These are phyloP conservation scores for Fusarium burgessii DNA, from an alignment of 2,329 filamentous ascomycete species.

Conservation along the genomic window DNA sequence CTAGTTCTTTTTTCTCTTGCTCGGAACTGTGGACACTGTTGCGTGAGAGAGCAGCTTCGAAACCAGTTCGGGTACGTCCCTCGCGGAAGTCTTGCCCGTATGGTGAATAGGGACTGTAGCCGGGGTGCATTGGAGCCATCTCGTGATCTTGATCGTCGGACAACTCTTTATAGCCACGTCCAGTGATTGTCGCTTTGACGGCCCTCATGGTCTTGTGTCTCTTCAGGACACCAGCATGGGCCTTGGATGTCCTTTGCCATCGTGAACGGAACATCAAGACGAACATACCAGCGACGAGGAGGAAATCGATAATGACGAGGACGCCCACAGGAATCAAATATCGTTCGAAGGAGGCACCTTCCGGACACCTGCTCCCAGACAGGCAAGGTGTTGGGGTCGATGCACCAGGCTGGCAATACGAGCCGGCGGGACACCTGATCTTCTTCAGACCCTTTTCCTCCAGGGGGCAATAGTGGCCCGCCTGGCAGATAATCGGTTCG, in stretches of 20 bases:
- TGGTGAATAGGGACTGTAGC: conserved; percentile 39
- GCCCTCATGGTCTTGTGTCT: conserved; percentile 46
- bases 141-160: conserved; percentile 52
- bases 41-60: conserved; percentile 53
- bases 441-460: conserved; percentile 52
- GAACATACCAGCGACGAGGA: conserved; percentile 52
- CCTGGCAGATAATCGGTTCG: conserved; percentile 64
- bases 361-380: conserved; percentile 59
- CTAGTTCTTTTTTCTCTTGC: conserved; percentile 25
- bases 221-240: conserved; percentile 28
- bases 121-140: conserved; percentile 51
- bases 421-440: conserved; percentile 59
- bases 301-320: conserved; percentile 57
- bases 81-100: conserved; percentile 28
- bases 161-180: conserved; percentile 50
- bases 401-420: conserved; percentile 65
- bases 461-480: conserved; percentile 62
- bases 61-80: conserved; percentile 47
- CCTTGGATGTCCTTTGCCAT: conserved; percentile 30
- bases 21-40: conserved; percentile 47
- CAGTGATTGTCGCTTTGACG: conserved; percentile 48
- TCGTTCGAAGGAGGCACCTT: conserved; percentile 56
- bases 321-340: conserved; percentile 58
- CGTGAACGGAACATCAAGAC: conserved; percentile 36
- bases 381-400: conserved; percentile 61